Evolutionary conservation across 2,329 filamentous ascomycete genomes (phyloP).

Genomic region (Pestalotiopsis sp.): DNA sequence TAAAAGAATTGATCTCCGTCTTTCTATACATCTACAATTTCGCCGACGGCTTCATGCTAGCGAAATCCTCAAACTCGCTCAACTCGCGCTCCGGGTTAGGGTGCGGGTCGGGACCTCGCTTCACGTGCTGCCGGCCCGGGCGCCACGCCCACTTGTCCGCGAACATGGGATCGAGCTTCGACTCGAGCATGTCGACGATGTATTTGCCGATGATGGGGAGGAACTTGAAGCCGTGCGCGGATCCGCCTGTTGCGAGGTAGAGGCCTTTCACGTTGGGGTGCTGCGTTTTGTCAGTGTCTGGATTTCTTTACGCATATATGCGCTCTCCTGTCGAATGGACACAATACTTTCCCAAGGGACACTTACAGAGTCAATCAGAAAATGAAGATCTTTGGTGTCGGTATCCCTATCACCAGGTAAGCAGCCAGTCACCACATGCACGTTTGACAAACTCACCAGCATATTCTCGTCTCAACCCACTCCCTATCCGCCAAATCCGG

Average conservation of each 20-base stretch:
- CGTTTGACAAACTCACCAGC: not conserved
- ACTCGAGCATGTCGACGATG: conserved; percentile 31
- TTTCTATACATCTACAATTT: not conserved
- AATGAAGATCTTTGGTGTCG: not conserved
- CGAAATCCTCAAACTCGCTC: not conserved
- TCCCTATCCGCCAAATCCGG: not conserved
- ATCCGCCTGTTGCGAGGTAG: not conserved
- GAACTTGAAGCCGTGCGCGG: conserved; percentile 32
- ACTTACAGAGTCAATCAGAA: not conserved
- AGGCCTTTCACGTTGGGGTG: not conserved
- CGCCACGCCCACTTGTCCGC: not conserved
- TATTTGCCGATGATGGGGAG: conserved; percentile 32
- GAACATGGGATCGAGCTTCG: conserved; percentile 8
- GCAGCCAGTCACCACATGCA: not conserved
- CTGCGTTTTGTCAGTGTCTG: not conserved
- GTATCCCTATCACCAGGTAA: not conserved
- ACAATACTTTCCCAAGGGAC: not conserved
- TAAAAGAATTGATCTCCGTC: not conserved
- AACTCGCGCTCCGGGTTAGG: not conserved
- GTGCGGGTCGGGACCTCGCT: not conserved
- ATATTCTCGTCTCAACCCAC: not conserved
- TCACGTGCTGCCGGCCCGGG: too few species aligned
- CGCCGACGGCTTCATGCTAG: not conserved
- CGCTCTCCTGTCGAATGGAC: not conserved
- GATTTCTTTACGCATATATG: too few species aligned